Evolutionary conservation across 192 early-diverging fungal species (phyloP).

Genomic region (Coemansia sp.): DNA sequence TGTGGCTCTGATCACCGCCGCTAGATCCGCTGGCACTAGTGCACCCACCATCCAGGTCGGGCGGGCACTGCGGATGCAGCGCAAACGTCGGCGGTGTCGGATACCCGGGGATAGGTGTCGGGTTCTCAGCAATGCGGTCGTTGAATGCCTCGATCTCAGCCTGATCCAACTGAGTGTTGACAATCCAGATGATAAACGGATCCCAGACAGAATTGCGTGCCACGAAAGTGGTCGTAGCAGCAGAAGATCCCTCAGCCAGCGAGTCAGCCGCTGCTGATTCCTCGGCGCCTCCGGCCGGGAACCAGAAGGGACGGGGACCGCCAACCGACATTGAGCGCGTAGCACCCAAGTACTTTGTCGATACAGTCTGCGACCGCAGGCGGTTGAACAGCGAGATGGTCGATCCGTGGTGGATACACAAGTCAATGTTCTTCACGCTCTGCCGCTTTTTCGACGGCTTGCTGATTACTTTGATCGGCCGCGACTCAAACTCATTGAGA

Average conservation of each 20-base stretch:
- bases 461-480: slow-evolving; percentile 87
- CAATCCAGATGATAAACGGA: slow-evolving; percentile 85
- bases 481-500: slow-evolving; percentile 73
- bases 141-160: slow-evolving; percentile 62
- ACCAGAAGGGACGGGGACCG: slow-evolving; percentile 58
- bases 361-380: slow-evolving; percentile 86
- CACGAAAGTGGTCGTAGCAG: slow-evolving; percentile 68
- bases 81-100: slow-evolving; percentile 80
- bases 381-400: slow-evolving; percentile 90
- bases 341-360: slow-evolving; percentile 81
- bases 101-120: slow-evolving; percentile 61
- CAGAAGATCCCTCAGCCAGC: slow-evolving; percentile 2
- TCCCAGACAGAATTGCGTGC: slow-evolving; percentile 83
- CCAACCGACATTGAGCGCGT: slow-evolving; percentile 55
- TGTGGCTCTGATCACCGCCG: slow-evolving; percentile 15
- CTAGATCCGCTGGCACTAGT: slow-evolving; percentile 7
- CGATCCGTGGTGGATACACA: slow-evolving; percentile 86
- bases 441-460: slow-evolving; percentile 93
- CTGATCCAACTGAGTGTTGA: slow-evolving; percentile 65
- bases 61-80: slow-evolving; percentile 63
- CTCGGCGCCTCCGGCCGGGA: slow-evolving; percentile 32
- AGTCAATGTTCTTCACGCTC: slow-evolving; percentile 80
- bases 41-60: slow-evolving; percentile 32
- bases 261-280: background rate
- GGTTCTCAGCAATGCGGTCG: slow-evolving; percentile 41